Evolutionary conservation across 805 yeast genomes (phyloP).

Genomic region (Teunomyces panamensis): DNA sequence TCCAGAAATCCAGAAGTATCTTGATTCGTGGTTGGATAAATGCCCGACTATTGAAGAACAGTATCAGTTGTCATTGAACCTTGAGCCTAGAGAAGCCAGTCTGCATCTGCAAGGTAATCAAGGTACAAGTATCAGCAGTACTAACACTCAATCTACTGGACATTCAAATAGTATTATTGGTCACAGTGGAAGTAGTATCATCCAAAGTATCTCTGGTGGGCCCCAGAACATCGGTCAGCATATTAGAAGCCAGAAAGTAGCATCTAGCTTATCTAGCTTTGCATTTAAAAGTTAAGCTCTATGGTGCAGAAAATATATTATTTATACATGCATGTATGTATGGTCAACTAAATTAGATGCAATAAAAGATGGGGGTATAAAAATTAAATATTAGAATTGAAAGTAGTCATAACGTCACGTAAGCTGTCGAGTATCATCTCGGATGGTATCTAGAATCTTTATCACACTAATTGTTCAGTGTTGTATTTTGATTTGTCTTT

Average conservation of each 20-base stretch:
- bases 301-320: background rate
- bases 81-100: slow-evolving; percentile 66
- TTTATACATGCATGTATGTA: background rate
- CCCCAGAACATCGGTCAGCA: slow-evolving; percentile 9
- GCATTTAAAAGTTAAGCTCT: slow-evolving; percentile 8
- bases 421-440: background rate
- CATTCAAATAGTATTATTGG: background rate
- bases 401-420: background rate
- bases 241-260: slow-evolving; percentile 7
- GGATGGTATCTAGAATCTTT: background rate
- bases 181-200: background rate
- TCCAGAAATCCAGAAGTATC: slow-evolving; percentile 60
- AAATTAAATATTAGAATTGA: background rate
- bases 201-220: background rate
- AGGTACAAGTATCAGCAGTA: background rate
- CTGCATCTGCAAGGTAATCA: background rate
- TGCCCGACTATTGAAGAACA: slow-evolving; percentile 79
- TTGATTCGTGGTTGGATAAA: slow-evolving; percentile 49
- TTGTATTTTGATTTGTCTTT: background rate
- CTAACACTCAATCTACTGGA: background rate
- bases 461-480: background rate
- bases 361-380: background rate
- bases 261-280: slow-evolving; percentile 9
- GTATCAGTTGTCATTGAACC: slow-evolving; percentile 66
- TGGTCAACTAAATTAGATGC: background rate